Conservation (phyloP, 108 stramenopile genomes). For the Cylindrotheca fusiformis region DNA sequence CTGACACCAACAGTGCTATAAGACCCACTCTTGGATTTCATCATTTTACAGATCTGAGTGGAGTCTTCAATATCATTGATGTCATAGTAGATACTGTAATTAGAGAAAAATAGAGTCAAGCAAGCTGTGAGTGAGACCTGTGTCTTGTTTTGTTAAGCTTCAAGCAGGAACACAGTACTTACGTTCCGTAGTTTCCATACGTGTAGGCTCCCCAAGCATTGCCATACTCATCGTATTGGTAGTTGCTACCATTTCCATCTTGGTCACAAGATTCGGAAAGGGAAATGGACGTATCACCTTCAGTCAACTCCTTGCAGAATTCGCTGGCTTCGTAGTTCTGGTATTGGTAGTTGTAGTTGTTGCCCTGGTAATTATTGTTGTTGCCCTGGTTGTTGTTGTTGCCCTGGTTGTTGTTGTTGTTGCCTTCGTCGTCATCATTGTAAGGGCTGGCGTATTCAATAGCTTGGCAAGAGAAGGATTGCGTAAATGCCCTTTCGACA, state of each 20-base stretch:
- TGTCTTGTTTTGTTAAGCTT: too few species aligned
- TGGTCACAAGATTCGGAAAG: not conserved
- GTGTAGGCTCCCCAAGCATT: not conserved
- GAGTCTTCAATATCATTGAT: not conserved
- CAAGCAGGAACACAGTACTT: too few species aligned
- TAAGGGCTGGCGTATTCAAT: constrained; percentile 22
- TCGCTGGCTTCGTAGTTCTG: constrained; percentile 9
- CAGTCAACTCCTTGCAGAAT: not conserved
- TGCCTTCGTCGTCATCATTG: constrained; percentile 19
- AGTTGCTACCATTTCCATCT: not conserved
- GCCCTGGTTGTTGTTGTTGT: constrained; percentile 11
- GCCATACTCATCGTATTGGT: not conserved
- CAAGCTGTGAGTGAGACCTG: too few species aligned
- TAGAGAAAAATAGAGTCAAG: too few species aligned
- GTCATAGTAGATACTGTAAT: not conserved
- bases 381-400: constrained; percentile 4
- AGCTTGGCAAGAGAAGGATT: constrained; percentile 22
- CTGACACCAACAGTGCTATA: not conserved
- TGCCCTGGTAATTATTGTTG: not conserved
- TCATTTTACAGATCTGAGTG: not conserved
- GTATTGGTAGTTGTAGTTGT: not conserved
- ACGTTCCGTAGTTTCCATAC: not conserved
- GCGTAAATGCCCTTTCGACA: constrained; percentile 31
- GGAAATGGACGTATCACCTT: not conserved
- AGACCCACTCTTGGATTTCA: not conserved